Evolutionary conservation across 1,139 yeast genomes (phyloP).

Genomic region (Scheffersomyces cryptocercus): DNA sequence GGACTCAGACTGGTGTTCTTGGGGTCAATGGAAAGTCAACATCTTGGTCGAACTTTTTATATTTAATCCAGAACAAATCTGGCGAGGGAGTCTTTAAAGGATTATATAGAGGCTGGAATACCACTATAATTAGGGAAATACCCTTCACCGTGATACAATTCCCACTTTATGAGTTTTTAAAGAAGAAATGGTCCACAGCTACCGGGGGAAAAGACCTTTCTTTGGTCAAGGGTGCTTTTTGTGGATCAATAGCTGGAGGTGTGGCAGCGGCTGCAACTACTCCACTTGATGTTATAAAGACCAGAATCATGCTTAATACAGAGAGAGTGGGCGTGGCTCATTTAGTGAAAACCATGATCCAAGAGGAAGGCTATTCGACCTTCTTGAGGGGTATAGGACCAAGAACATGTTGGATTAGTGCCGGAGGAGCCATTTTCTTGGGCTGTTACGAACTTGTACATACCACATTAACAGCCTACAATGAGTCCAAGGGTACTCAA

Average conservation of each 20-base stretch:
- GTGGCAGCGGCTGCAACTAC: conserved; percentile 93
- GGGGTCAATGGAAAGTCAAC: conserved; percentile 58
- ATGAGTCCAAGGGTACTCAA: no score
- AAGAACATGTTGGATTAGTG: conserved; percentile 94
- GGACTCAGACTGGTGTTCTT: conserved; percentile 72
- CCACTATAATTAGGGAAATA: conserved; percentile 90
- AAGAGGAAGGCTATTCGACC: conserved; percentile 67
- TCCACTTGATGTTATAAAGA: conserved; percentile 89
- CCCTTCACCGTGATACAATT: conserved; percentile 95
- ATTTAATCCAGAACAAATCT: conserved; percentile 55
- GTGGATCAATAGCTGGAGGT: conserved; percentile 96
- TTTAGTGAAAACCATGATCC: conserved; percentile 49
- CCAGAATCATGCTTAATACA: conserved; percentile 79
- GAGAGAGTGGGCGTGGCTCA: conserved; percentile 46
- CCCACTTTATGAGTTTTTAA: conserved; percentile 86
- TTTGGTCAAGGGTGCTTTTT: conserved; percentile 80
- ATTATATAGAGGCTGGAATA: conserved; percentile 87
- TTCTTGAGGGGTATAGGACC: conserved; percentile 89
- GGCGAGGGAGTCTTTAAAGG: conserved; percentile 83
- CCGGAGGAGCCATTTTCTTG: conserved; percentile 95
- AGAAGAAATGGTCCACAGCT: conserved; percentile 49
- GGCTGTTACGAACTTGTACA: conserved; percentile 87
- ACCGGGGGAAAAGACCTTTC: conserved; percentile 41
- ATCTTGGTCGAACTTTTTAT: conserved; percentile 61
- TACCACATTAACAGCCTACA: conserved; percentile 14